These are phyloP conservation scores for Aaosphaeria arxii DNA, from an alignment of 2,329 filamentous ascomycete genomes.

Conservation along the genomic window DNA sequence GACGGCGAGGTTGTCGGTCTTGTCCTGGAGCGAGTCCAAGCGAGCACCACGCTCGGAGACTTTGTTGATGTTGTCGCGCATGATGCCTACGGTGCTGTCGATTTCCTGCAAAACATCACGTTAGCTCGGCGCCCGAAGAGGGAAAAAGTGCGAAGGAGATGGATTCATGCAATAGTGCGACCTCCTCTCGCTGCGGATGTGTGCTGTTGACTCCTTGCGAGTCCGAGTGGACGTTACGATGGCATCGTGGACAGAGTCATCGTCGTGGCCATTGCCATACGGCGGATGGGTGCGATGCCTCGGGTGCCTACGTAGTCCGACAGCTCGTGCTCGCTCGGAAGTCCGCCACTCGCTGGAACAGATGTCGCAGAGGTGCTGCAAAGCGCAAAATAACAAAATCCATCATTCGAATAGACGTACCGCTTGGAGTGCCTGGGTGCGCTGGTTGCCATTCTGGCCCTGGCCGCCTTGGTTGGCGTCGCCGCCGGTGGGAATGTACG, in stretches of 20 bases:
- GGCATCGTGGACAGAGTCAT: too few relatives aligned
- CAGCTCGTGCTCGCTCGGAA: too few relatives aligned
- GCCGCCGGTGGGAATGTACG: slow-evolving; percentile 77
- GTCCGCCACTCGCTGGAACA: too few relatives aligned
- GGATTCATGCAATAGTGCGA: background rate
- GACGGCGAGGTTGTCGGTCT: slow-evolving; percentile 87
- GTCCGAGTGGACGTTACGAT: too few relatives aligned
- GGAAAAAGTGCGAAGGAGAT: background rate
- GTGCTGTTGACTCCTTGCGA: too few relatives aligned
- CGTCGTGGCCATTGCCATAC: too few relatives aligned
- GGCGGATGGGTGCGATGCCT: too few relatives aligned
- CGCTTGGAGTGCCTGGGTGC: slow-evolving; percentile 75
- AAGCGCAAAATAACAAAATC: too few relatives aligned
- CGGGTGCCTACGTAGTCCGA: too few relatives aligned
- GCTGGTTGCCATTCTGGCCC: slow-evolving; percentile 56
- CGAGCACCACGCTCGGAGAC: slow-evolving; percentile 89
- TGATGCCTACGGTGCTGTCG: slow-evolving; percentile 88
- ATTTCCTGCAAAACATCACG: slow-evolving; percentile 69
- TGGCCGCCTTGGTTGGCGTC: slow-evolving; percentile 43
- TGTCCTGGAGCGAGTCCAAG: slow-evolving; percentile 84
- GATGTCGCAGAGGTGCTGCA: too few relatives aligned
- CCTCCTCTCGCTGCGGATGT: too few relatives aligned
- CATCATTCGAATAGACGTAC: slow-evolving; percentile 49
- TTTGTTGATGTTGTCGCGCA: slow-evolving; percentile 97
- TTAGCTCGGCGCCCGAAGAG: slow-evolving; percentile 7